Base-by-base conservation (phyloP, 139 green algal species). In the Auxenochlorella pyrenoidosa region DNA sequence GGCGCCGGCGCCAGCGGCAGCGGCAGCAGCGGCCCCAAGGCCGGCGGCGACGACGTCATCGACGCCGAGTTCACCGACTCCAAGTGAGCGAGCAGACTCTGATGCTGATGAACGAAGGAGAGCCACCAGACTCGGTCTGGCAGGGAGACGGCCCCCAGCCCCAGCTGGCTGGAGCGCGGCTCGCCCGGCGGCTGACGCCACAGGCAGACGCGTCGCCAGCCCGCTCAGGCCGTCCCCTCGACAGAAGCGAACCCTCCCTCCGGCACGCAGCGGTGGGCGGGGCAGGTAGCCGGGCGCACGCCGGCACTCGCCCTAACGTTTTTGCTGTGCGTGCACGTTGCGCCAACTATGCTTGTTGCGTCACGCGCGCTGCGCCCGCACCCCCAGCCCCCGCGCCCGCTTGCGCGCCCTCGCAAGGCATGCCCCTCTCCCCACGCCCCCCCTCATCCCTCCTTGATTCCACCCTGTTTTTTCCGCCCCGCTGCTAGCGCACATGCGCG, bases 51-150 rank as follows among this genome's bases (percentile, higher is more conserved):
- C 88, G 97, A 98, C 85, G 97, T 99, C 24, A 98, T 99, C 34
- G 98, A 99, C 75, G 97, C 97, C 51, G 97, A 99, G 90, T 99
- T 99, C 94, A 97, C 90, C 3, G 97, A 99, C 84, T 36, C 15
- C n/a, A 70, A 44, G 80, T 75, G n/a, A 68, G n/a, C n/a, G n/a
- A 70, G 76, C 47, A 16, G 36, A 60, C 4, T 30, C n/a, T 30
- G 16, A 0, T 63, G 71, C 71, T 4, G 30, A 6, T 43, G 34
- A 71, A 38, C 59, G 70, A 73, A 40, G 66, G 32, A 73, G 66
- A 34, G 16, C 4, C 32, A 73, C 63, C 26, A 71, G 63, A 12
- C 21, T 34, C 66, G 32, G 66, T 63, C 15, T 63, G 22, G 54
- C 54, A 28, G 54, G 54, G 54, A 24, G 54, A 13, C 16, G 54